phyloP scores from a whole-genome alignment of 2,329 filamentous ascomycete species.

The Fusarium stilboides region DNA sequence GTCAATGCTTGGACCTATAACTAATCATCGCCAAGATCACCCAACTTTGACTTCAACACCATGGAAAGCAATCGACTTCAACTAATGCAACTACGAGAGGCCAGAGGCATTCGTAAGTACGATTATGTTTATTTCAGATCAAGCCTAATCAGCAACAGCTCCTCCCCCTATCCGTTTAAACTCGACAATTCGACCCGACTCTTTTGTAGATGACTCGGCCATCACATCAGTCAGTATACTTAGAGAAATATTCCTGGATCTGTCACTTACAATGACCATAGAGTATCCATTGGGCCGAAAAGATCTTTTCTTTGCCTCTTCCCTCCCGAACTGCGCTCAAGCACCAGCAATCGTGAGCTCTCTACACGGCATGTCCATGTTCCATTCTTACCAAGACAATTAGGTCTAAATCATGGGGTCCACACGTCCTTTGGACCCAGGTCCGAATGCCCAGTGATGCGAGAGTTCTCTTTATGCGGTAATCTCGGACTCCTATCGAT shows the following conservation, averaged over 20 bases:
- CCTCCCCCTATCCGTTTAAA: slow-evolving; percentile 56
- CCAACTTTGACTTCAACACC: slow-evolving; percentile 69
- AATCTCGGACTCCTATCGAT: slow-evolving; percentile 30
- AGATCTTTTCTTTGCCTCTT: slow-evolving; percentile 70
- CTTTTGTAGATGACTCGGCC: slow-evolving; percentile 49
- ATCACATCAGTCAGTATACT: slow-evolving; percentile 38
- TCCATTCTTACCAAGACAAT: slow-evolving; percentile 12
- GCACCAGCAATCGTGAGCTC: slow-evolving; percentile 54
- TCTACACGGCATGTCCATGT: background rate
- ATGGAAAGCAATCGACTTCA: slow-evolving; percentile 65
- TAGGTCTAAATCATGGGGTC: slow-evolving; percentile 65
- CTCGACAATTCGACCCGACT: slow-evolving; percentile 54
- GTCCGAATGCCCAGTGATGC: slow-evolving; percentile 63
- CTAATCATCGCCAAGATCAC: slow-evolving; percentile 54
- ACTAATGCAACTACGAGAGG: slow-evolving; percentile 67
- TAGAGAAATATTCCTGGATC: background rate
- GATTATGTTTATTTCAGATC: slow-evolving; percentile 13
- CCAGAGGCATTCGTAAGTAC: slow-evolving; percentile 66
- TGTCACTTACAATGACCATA: slow-evolving; percentile 48
- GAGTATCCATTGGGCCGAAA: slow-evolving; percentile 72
- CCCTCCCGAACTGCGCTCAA: slow-evolving; percentile 66
- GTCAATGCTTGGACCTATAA: background rate
- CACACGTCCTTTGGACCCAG: slow-evolving; percentile 60
- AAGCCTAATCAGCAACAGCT: slow-evolving; percentile 46
- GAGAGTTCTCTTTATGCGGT: slow-evolving; percentile 70